Conservation (phyloP, 371 early-diverging fungal species). For the Circinella minor region DNA sequence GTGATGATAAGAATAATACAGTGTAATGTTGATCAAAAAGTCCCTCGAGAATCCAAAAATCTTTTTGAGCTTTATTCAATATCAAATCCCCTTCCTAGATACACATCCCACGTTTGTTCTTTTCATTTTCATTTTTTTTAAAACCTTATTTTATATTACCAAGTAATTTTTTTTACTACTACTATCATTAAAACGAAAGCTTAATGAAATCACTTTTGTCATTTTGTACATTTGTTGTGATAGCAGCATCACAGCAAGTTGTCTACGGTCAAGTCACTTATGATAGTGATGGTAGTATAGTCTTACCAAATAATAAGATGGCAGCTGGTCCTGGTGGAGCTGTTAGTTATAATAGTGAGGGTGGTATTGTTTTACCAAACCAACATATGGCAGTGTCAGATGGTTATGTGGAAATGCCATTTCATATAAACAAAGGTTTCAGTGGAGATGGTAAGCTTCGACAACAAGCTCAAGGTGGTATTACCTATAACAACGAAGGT, state of each 20-base stretch:
- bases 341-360: constrained; percentile 17
- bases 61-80: too few relatives aligned
- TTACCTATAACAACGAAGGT: constrained; percentile 9
- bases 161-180: not conserved
- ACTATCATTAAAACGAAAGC: too few relatives aligned
- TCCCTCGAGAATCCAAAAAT: too few relatives aligned
- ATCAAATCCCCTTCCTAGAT: too few relatives aligned
- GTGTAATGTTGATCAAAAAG: too few relatives aligned
- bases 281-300: constrained; percentile 15
- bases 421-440: not conserved
- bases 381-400: constrained; percentile 6
- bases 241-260: not conserved
- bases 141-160: not conserved
- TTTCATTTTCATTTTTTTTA: not conserved
- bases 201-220: constrained; percentile 1
- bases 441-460: not conserved
- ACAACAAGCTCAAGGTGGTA: constrained; percentile 10
- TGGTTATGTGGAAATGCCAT: not conserved
- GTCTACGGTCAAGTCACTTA: constrained; percentile 5
- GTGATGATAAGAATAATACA: too few relatives aligned
- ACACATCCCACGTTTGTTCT: too few relatives aligned
- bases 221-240: not conserved
- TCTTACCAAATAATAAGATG: constrained; percentile 2
- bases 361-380: constrained; percentile 14
- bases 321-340: constrained; percentile 11